Conservation (phyloP, 495 filamentous ascomycete genomes). For the Penicillium paradoxum region DNA sequence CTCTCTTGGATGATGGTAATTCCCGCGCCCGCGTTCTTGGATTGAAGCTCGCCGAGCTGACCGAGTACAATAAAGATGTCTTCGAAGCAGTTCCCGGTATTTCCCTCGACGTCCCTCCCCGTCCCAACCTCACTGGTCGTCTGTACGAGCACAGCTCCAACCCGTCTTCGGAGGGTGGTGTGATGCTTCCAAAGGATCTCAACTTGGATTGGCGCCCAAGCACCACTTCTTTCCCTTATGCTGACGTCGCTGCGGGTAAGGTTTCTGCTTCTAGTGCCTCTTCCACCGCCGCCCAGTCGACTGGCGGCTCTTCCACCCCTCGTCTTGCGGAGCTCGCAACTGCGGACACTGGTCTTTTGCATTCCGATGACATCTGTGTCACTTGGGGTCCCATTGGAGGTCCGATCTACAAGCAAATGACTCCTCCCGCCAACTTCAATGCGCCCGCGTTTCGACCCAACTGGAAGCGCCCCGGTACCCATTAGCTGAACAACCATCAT, state of each 20-base stretch:
- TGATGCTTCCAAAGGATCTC: background rate
- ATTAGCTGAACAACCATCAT: background rate
- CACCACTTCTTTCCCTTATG: background rate
- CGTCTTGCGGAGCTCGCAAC: background rate
- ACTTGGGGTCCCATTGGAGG: constrained; percentile 3
- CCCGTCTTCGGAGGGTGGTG: background rate
- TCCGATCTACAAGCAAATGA: background rate
- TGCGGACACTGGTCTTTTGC: background rate
- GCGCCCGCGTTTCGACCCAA: background rate
- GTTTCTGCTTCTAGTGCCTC: background rate
- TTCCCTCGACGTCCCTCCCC: background rate
- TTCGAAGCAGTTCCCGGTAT: background rate
- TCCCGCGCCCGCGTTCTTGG: background rate
- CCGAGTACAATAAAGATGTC: background rate
- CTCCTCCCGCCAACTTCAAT: background rate
- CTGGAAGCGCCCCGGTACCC: background rate
- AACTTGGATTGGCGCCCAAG: background rate
- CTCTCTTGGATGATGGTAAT: background rate
- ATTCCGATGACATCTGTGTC: background rate
- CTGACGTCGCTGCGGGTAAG: background rate
- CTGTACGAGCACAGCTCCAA: background rate
- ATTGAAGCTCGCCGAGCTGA: background rate
- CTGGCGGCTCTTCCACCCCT: background rate
- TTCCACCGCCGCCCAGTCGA: too few relatives aligned
- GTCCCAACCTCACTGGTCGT: background rate